A percentile compares a stretch with the other conserved stretches of the same genome.
Conservation (phyloP, 192 early-diverging fungal genomes). For the Coemansia sp. region DNA sequence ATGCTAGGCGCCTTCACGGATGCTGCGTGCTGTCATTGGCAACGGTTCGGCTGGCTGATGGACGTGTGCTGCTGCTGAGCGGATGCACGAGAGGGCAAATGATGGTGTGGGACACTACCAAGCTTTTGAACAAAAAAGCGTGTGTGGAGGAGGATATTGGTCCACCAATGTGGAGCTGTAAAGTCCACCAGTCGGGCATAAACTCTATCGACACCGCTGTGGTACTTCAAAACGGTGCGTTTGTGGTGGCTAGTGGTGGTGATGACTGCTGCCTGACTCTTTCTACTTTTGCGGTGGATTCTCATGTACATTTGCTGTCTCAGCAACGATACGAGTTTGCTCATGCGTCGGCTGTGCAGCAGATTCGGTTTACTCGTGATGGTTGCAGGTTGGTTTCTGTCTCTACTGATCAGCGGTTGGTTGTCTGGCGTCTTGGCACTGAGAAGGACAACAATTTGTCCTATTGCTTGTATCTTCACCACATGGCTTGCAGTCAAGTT, state of each 20-base stretch:
- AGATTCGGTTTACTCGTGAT: neutral
- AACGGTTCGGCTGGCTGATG: neutral
- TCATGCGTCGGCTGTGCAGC: constrained; percentile 73
- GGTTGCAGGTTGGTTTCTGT: constrained; percentile 20
- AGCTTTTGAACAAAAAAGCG: neutral
- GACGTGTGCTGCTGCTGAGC: constrained; percentile 3
- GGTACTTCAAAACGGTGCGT: constrained; percentile 9
- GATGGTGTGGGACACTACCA: constrained; percentile 19
- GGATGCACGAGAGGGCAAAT: constrained; percentile 33
- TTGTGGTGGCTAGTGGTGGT: constrained; percentile 64
- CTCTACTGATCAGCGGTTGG: constrained; percentile 69
- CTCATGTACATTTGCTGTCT: neutral
- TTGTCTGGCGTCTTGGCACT: constrained; percentile 55
- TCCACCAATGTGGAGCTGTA: constrained; percentile 24
- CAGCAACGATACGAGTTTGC: constrained; percentile 36
- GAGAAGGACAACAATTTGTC: neutral
- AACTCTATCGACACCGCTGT: constrained; percentile 65
- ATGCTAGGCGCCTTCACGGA: neutral
- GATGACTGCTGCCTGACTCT: constrained; percentile 65
- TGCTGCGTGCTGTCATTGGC: constrained; percentile 33
- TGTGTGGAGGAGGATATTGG: neutral
- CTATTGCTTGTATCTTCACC: constrained; percentile 16
- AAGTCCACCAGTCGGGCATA: constrained; percentile 70
- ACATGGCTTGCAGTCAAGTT: constrained; percentile 57
- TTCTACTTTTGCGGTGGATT: constrained; percentile 13